These are phyloP conservation scores for Brasilioporus rufonigricans DNA, from an alignment of 768 basidiomycete species.

Conservation along the genomic window DNA sequence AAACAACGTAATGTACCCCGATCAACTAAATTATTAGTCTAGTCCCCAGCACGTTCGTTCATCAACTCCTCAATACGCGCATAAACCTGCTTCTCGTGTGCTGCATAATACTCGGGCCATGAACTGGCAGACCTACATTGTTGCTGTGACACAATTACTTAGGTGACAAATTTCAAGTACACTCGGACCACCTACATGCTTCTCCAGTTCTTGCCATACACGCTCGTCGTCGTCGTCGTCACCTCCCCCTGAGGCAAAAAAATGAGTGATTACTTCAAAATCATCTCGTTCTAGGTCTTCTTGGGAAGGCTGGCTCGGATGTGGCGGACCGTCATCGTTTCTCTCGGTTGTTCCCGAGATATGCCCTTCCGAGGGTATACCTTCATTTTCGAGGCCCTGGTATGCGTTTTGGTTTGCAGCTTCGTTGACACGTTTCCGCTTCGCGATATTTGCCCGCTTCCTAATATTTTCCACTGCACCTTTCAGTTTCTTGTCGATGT, in stretches of 20 bases:
- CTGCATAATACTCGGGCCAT: constrained; percentile 54
- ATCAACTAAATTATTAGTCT: not conserved
- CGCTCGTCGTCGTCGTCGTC: constrained; percentile 45
- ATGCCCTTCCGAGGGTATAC: not conserved
- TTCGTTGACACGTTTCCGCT: constrained; percentile 37
- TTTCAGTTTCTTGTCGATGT: constrained; percentile 33
- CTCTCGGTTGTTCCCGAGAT: not conserved
- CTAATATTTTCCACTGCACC: constrained; percentile 45
- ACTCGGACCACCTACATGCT: constrained; percentile 37
- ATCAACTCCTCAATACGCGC: constrained; percentile 38
- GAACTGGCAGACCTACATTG: constrained; percentile 39
- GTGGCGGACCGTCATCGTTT: not conserved
- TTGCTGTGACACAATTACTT: constrained; percentile 28
- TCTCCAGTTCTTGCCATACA: constrained; percentile 51
- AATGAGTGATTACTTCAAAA: constrained; percentile 50
- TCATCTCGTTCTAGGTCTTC: constrained; percentile 35
- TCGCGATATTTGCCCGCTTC: constrained; percentile 50
- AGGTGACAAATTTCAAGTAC: not conserved
- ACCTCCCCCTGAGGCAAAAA: constrained; percentile 53
- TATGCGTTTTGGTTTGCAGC: not conserved
- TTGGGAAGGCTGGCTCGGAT: constrained; percentile 1
- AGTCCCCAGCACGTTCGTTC: constrained; percentile 12
- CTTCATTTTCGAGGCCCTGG: not conserved
- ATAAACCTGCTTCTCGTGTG: constrained; percentile 41
- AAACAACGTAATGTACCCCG: not conserved